Conservation (phyloP, 163 green algal species). For the Prototheca cutis region DNA sequence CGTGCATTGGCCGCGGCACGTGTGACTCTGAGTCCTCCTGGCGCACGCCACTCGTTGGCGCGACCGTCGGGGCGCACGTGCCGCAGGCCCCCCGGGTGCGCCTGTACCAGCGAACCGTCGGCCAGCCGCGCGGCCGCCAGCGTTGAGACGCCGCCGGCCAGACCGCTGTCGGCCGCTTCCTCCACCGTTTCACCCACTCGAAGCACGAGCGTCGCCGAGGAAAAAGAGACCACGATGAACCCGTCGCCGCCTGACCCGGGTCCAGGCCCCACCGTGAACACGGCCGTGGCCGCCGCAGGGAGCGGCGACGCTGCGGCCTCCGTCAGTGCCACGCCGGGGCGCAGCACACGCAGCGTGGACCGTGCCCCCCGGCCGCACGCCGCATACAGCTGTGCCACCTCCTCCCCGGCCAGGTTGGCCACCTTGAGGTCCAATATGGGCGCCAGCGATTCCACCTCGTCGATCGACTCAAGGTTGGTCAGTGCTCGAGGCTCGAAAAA, state of each 20-base stretch:
- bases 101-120: slow-evolving; percentile 91
- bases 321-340: slow-evolving; percentile 77
- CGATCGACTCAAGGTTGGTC: slow-evolving; percentile 80
- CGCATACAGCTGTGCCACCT: slow-evolving; percentile 83
- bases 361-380: slow-evolving; percentile 66
- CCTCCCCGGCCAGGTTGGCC: slow-evolving; percentile 81
- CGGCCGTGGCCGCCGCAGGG: slow-evolving; percentile 71
- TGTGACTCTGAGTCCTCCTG: slow-evolving; percentile 65
- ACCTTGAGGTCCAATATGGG: slow-evolving; percentile 89
- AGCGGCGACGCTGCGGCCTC: slow-evolving; percentile 85
- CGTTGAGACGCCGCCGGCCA: slow-evolving; percentile 74
- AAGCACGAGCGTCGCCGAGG: slow-evolving; percentile 81
- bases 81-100: slow-evolving; percentile 74
- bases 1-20: slow-evolving; percentile 70
- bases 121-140: slow-evolving; percentile 72
- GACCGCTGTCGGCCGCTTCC: slow-evolving; percentile 88
- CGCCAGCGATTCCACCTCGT: slow-evolving; percentile 75
- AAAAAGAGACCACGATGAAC: slow-evolving; percentile 95
- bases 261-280: slow-evolving; percentile 72
- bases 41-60: slow-evolving; percentile 93
- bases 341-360: slow-evolving; percentile 74
- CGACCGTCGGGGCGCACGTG: slow-evolving; percentile 84
- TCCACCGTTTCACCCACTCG: slow-evolving; percentile 81
- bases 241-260: slow-evolving; percentile 68
- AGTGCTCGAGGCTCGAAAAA: slow-evolving; percentile 87